Evolutionary conservation across 177 flowering plant genomes (phyloP).

Genomic region (Telopea speciosissima): DNA sequence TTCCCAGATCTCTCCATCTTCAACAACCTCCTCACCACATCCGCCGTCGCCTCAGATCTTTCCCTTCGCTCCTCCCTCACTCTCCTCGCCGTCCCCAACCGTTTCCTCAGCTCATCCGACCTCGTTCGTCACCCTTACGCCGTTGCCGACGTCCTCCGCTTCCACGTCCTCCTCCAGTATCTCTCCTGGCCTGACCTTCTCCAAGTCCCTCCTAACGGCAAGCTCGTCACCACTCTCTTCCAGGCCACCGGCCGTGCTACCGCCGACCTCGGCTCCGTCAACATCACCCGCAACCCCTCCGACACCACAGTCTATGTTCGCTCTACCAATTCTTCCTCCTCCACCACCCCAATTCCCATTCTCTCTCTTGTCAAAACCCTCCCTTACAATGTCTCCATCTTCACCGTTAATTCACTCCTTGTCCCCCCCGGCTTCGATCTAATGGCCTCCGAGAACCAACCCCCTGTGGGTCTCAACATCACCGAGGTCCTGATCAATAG

Average conservation of each 20-base stretch:
- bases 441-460: slow-evolving; percentile 61
- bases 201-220: slow-evolving; percentile 50
- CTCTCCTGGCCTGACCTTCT: slow-evolving; percentile 55
- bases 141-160: slow-evolving; percentile 74
- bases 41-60: slow-evolving; percentile 54
- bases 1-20: slow-evolving; percentile 73
- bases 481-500: slow-evolving; percentile 57
- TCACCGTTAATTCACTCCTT: slow-evolving; percentile 51
- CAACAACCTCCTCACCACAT: slow-evolving; percentile 48
- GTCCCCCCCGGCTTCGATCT: slow-evolving; percentile 49
- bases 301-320: slow-evolving; percentile 30
- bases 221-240: slow-evolving; percentile 69
- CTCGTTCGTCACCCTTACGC: slow-evolving; percentile 33
- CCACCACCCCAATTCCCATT: slow-evolving; percentile 64
- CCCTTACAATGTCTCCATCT: slow-evolving; percentile 60
- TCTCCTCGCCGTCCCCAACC: slow-evolving; percentile 77
- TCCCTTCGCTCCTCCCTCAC: slow-evolving; percentile 57
- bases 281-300: slow-evolving; percentile 47
- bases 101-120: neutral
- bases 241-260: slow-evolving; percentile 83
- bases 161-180: slow-evolving; percentile 76
- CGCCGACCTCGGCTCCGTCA: slow-evolving; percentile 54
- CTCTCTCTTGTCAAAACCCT: slow-evolving; percentile 36
- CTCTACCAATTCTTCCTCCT: slow-evolving; percentile 40
- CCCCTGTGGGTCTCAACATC: slow-evolving; percentile 61